These are phyloP conservation scores for Globisporangium polare DNA, from an alignment of 352 stramenopile species.

Conservation along the genomic window DNA sequence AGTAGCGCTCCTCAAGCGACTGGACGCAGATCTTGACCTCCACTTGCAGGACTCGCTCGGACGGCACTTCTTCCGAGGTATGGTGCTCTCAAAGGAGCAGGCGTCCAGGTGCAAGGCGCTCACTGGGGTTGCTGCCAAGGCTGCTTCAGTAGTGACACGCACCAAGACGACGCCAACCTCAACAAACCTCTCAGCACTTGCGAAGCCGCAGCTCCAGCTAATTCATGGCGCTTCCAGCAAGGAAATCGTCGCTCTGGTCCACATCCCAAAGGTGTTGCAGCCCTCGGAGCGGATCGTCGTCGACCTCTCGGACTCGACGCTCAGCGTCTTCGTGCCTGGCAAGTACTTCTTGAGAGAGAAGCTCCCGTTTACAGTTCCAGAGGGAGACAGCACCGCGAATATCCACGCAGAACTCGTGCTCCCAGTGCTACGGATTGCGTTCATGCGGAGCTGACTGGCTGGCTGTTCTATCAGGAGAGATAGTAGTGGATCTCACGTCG, in stretches of 20 bases:
- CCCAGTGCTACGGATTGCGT: conserved; percentile 25
- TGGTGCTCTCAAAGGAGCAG: conserved; percentile 65
- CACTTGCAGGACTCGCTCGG: conserved; percentile 51
- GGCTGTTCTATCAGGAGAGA: background rate
- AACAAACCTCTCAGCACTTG: conserved; percentile 7
- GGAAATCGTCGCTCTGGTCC: conserved; percentile 37
- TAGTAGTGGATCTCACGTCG: no score
- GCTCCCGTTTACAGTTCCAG: conserved; percentile 43
- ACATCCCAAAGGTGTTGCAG: conserved; percentile 39
- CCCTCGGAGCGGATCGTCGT: conserved; percentile 34
- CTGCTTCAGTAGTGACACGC: background rate
- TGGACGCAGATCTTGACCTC: conserved; percentile 46
- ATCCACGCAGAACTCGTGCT: conserved; percentile 22
- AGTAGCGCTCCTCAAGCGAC: conserved; percentile 27
- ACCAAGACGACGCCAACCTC: background rate
- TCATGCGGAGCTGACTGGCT: conserved; percentile 21
- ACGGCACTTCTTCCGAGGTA: conserved; percentile 55
- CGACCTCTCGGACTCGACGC: conserved; percentile 39
- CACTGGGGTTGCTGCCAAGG: conserved; percentile 7
- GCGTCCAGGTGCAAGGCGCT: conserved; percentile 46
- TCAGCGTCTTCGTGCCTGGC: conserved; percentile 42
- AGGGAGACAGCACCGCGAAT: conserved; percentile 11
- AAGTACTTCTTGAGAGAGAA: conserved; percentile 53
- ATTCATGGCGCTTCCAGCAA: conserved; percentile 21
- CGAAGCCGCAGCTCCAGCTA: conserved; percentile 43